Conservation (phyloP, 2,329 filamentous ascomycete species). For the Tricladium varicosporioides region DNA sequence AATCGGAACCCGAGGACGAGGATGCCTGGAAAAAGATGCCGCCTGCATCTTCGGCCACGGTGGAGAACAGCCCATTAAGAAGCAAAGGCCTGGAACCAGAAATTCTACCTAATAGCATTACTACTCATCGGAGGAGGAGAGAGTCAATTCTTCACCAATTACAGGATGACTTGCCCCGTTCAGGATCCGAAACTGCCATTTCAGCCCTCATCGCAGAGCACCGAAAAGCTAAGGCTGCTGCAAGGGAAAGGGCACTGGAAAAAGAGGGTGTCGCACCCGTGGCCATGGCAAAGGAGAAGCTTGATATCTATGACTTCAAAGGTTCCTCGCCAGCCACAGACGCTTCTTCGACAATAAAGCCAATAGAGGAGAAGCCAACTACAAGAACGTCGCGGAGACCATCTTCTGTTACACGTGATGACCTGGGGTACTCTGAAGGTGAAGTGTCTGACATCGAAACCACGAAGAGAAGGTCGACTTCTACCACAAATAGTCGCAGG, state of each 20-base stretch:
- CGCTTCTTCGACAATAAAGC: constrained; percentile 5
- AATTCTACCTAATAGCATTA: constrained; percentile 27
- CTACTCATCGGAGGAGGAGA: constrained; percentile 32
- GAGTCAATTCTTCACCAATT: constrained; percentile 31
- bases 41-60: constrained; percentile 20
- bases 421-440: constrained; percentile 15
- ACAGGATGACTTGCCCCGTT: constrained; percentile 19
- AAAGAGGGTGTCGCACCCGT: constrained; percentile 11
- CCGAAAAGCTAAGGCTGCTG: constrained; percentile 28
- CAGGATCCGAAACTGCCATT: constrained; percentile 26
- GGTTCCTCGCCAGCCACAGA: constrained; percentile 22
- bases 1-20: constrained; percentile 29
- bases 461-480: constrained; percentile 12
- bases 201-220: constrained; percentile 31
- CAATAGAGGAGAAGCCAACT: constrained; percentile 15
- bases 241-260: constrained; percentile 21
- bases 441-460: constrained; percentile 27
- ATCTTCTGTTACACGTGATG: constrained; percentile 20
- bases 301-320: constrained; percentile 32
- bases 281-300: constrained; percentile 22
- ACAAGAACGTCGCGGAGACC: constrained; percentile 26
- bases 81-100: constrained; percentile 24
- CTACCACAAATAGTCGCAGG: constrained; percentile 22
- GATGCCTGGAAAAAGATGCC: constrained; percentile 33
- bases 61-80: constrained; percentile 33